phyloP scores from a whole-genome alignment of 2,329 filamentous ascomycete genomes.

The Exophiala aquamarina region DNA sequence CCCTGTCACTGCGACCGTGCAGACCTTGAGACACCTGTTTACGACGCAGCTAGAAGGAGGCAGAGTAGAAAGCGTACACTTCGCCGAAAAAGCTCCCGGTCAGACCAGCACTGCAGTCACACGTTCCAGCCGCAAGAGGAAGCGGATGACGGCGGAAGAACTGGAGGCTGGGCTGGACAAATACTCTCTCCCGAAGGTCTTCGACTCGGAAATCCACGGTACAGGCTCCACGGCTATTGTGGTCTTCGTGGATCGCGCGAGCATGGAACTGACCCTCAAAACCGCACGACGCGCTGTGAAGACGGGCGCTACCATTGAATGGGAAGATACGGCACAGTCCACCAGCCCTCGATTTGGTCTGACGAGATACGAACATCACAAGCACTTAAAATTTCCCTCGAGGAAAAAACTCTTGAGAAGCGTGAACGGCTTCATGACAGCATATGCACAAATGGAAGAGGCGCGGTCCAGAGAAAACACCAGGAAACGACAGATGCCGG shows the following conservation, averaged over 20 bases:
- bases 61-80: constrained; percentile 73
- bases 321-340: constrained; percentile 64
- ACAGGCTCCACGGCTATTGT: constrained; percentile 80
- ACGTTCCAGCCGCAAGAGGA: constrained; percentile 53
- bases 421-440: constrained; percentile 81
- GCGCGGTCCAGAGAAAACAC: constrained; percentile 62
- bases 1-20: constrained; percentile 77
- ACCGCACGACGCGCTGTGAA: constrained; percentile 65
- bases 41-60: constrained; percentile 71
- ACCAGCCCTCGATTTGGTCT: constrained; percentile 59
- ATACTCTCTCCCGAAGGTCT: constrained; percentile 66
- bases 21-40: constrained; percentile 75
- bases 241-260: constrained; percentile 78
- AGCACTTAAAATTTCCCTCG: constrained; percentile 69
- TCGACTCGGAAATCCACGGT: constrained; percentile 68
- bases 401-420: constrained; percentile 65
- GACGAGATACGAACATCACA: constrained; percentile 60
- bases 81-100: constrained; percentile 47
- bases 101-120: constrained; percentile 10
- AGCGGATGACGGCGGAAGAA: constrained; percentile 50
- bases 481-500: constrained; percentile 72
- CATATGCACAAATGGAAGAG: constrained; percentile 70
- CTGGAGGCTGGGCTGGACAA: constrained; percentile 57
- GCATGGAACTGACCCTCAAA: constrained; percentile 73
- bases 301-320: constrained; percentile 58